These are phyloP conservation scores for Cairneyella variabilis DNA, from an alignment of 495 filamentous ascomycete species.

Conservation along the genomic window DNA sequence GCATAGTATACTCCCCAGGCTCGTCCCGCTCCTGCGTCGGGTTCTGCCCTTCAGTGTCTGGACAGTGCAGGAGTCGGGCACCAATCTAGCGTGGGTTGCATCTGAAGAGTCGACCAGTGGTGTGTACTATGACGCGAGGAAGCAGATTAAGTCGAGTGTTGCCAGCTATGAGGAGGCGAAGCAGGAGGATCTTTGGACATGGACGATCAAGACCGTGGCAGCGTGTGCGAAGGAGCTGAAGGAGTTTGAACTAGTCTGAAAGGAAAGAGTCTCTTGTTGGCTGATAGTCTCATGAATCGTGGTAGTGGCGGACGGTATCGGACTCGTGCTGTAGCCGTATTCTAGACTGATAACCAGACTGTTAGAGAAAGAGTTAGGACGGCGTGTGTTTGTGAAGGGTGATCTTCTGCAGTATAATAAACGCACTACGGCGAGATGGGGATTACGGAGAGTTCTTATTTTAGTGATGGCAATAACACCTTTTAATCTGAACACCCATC, in stretches of 20 bases:
- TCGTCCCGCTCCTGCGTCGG: slow-evolving; percentile 33
- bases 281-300: no score
- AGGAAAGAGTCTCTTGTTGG: no score
- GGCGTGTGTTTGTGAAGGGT: no score
- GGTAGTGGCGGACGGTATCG: no score
- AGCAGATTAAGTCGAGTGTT: slow-evolving; percentile 33
- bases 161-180: slow-evolving; percentile 37
- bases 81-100: slow-evolving; percentile 33
- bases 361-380: no score
- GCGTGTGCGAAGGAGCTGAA: slow-evolving; percentile 29
- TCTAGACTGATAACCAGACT: no score
- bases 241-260: slow-evolving; percentile 26
- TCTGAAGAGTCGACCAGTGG: slow-evolving; percentile 30
- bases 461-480: no score
- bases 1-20: slow-evolving; percentile 30
- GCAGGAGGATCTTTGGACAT: slow-evolving; percentile 46
- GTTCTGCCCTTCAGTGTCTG: slow-evolving; percentile 32
- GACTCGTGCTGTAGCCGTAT: no score
- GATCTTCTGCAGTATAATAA: no score
- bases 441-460: no score
- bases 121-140: slow-evolving; percentile 36
- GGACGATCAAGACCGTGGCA: slow-evolving; percentile 41
- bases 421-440: no score
- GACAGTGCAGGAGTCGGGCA: slow-evolving; percentile 32
- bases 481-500: no score